Evolutionary conservation across 495 filamentous ascomycete genomes (phyloP).

Genomic region (Penicillium soppii): DNA sequence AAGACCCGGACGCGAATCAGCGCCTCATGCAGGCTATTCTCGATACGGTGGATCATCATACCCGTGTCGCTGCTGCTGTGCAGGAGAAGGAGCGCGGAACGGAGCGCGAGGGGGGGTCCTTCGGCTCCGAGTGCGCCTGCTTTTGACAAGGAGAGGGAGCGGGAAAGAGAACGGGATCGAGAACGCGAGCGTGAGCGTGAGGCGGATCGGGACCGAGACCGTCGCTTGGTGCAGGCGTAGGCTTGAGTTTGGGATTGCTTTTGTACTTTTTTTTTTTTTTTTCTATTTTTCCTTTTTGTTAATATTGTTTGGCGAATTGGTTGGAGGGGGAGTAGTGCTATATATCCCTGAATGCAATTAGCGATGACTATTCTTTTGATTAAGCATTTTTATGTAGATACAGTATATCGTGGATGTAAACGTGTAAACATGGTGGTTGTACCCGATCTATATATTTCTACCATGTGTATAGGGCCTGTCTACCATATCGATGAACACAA

Average conservation of each 20-base stretch:
- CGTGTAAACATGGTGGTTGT: no score
- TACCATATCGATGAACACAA: no score
- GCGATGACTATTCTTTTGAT: not conserved
- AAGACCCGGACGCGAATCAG: constrained; percentile 45
- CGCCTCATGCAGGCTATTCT: constrained; percentile 48
- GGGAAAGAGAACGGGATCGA: constrained; percentile 16
- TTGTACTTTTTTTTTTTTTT: constrained; percentile 2
- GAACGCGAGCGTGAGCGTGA: constrained; percentile 20
- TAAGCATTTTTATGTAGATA: no score
- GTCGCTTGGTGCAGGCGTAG: constrained; percentile 19
- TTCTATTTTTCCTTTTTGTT: constrained; percentile 7
- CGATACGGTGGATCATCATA: constrained; percentile 46
- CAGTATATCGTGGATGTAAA: no score
- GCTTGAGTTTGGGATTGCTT: no score
- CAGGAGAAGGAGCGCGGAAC: constrained; percentile 31
- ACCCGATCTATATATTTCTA: no score
- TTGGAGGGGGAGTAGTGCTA: constrained; percentile 6
- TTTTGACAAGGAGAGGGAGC: no score
- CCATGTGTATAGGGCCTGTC: no score
- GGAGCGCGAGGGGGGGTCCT: constrained; percentile 9
- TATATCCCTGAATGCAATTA: constrained; percentile 16
- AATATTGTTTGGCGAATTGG: constrained; percentile 16
- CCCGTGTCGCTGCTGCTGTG: constrained; percentile 35
- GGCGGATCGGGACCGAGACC: constrained; percentile 25
- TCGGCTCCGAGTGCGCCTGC: no score